These are phyloP conservation scores for Pythium aristosporum DNA, from an alignment of 352 stramenopile genomes.

Conservation along the genomic window DNA sequence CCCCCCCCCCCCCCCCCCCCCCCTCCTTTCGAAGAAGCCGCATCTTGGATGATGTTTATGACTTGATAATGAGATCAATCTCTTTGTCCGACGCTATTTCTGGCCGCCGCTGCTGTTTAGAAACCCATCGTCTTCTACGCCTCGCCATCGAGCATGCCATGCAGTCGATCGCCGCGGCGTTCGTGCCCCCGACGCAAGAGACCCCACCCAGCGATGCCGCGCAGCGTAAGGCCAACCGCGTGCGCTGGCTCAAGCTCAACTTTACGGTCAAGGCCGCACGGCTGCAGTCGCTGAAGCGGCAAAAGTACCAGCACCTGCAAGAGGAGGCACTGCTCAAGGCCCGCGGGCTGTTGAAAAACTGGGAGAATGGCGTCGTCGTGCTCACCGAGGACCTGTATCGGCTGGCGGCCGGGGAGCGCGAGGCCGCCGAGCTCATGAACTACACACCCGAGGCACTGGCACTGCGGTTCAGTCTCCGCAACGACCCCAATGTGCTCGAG, in stretches of 20 bases:
- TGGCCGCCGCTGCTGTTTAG: too few relatives aligned
- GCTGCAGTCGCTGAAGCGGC: constrained; percentile 56
- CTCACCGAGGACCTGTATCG: constrained; percentile 63
- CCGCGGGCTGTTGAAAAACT: constrained; percentile 60
- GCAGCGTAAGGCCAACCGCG: constrained; percentile 21
- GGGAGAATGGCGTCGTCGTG: constrained; percentile 58
- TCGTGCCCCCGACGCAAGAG: constrained; percentile 6
- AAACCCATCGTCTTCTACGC: too few relatives aligned
- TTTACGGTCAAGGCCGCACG: constrained; percentile 67
- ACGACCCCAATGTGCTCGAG: constrained; percentile 43
- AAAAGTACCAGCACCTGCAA: constrained; percentile 77
- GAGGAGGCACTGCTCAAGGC: constrained; percentile 63
- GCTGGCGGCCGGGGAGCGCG: constrained; percentile 38
- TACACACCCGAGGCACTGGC: constrained; percentile 68
- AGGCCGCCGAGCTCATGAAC: constrained; percentile 60
- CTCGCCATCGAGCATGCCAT: constrained; percentile 9
- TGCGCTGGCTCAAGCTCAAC: constrained; percentile 75
- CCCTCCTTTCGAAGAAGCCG: too few relatives aligned
- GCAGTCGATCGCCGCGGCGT: constrained; percentile 14
- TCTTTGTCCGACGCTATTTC: not conserved
- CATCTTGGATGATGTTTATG: too few relatives aligned
- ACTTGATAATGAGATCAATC: too few relatives aligned
- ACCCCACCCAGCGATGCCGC: not conserved
- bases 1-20: too few relatives aligned
- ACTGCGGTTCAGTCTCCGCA: constrained; percentile 65